Evolutionary conservation across 164 flowering plant species (phyloP).

Genomic region (Macadamia tetraphylla): DNA sequence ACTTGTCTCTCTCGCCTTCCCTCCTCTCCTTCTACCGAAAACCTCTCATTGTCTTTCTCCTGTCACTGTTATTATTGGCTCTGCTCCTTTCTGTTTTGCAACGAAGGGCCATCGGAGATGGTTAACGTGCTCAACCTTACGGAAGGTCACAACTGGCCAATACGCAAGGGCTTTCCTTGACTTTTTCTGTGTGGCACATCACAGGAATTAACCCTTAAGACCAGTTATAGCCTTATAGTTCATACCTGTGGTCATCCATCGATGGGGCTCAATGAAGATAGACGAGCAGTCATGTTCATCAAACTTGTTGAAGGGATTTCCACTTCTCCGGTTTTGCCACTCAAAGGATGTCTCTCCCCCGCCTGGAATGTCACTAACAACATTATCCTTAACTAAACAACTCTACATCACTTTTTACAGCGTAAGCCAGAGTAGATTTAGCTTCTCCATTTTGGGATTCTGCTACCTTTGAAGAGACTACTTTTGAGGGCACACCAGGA

Average conservation of each 20-base stretch:
- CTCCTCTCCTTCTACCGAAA: too few relatives aligned
- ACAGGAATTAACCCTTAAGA: too few relatives aligned
- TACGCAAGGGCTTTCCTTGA: too few relatives aligned
- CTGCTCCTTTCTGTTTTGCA: too few relatives aligned
- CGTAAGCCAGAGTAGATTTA: slow-evolving; percentile 47
- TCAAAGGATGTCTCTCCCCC: slow-evolving; percentile 87
- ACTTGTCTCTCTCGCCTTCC: too few relatives aligned
- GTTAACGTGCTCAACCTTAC: too few relatives aligned
- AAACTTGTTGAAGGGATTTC: slow-evolving; percentile 50
- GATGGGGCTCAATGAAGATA: slow-evolving; percentile 81
- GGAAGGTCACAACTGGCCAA: too few relatives aligned
- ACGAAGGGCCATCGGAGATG: too few relatives aligned
- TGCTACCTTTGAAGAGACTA: slow-evolving; percentile 24
- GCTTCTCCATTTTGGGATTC: slow-evolving; percentile 22
- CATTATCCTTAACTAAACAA: slow-evolving; percentile 75
- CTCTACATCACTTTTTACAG: slow-evolving; percentile 89
- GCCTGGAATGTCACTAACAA: slow-evolving; percentile 72
- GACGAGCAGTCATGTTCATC: slow-evolving; percentile 78
- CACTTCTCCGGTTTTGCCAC: slow-evolving; percentile 70
- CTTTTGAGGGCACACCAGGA: slow-evolving; percentile 57
- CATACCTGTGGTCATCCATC: slow-evolving; percentile 93
- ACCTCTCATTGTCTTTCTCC: too few relatives aligned
- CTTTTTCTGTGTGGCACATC: too few relatives aligned
- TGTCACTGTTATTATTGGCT: too few relatives aligned
- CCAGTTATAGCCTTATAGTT: neutral